These are phyloP conservation scores for Cercospora berteroae DNA, from an alignment of 2,329 filamentous ascomycete species.

Conservation along the genomic window DNA sequence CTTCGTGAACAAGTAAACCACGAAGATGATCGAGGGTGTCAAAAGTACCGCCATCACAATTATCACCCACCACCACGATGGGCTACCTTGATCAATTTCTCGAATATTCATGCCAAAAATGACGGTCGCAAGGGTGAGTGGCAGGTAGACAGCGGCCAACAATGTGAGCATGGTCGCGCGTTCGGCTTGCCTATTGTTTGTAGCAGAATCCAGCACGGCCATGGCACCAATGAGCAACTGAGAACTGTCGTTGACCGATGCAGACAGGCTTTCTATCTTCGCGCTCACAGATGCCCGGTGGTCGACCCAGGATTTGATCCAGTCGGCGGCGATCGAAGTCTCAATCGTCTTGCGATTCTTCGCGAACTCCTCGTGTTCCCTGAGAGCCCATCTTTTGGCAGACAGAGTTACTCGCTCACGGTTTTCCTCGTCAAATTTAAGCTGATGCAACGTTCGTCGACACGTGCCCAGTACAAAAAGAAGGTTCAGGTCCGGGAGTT, in stretches of 20 bases:
- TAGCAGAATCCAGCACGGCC: background rate
- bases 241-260: background rate
- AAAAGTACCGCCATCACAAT: background rate
- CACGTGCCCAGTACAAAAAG: background rate
- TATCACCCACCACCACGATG: background rate
- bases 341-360: background rate
- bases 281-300: background rate
- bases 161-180: background rate
- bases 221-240: background rate
- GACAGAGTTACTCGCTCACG: background rate
- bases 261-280: background rate
- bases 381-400: background rate
- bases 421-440: background rate
- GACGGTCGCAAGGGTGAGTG: background rate
- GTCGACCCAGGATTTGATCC: background rate
- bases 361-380: background rate
- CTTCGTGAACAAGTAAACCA: background rate
- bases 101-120: background rate
- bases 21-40: background rate
- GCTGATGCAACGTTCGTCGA: background rate
- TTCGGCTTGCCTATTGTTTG: background rate
- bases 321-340: fast-evolving
- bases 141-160: background rate
- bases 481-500: background rate
- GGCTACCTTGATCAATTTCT: background rate